phyloP scores from a whole-genome alignment of 2,329 filamentous ascomycete species.

The Aspergillus floridensis region DNA sequence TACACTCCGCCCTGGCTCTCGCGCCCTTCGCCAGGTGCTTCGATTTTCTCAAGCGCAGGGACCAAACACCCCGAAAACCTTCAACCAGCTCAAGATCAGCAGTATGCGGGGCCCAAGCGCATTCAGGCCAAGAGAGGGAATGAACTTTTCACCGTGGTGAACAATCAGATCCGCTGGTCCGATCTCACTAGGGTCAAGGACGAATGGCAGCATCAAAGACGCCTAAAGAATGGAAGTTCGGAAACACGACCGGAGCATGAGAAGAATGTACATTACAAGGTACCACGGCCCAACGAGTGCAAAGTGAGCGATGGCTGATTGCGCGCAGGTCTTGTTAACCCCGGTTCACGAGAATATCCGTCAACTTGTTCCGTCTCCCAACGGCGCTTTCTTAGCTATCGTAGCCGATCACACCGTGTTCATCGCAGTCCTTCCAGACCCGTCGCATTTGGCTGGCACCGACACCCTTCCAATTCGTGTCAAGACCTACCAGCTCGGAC shows the following conservation, averaged over 20 bases:
- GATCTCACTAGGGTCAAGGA: constrained; percentile 79
- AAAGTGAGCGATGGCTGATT: constrained; percentile 7
- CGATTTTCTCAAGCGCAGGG: constrained; percentile 65
- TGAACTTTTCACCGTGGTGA: constrained; percentile 84
- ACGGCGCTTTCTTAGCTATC: constrained; percentile 77
- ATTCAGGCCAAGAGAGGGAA: constrained; percentile 79
- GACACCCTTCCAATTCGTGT: constrained; percentile 70
- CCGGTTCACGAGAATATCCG: constrained; percentile 78
- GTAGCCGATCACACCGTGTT: constrained; percentile 85
- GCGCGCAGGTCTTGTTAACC: constrained; percentile 66
- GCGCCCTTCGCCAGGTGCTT: constrained; percentile 70
- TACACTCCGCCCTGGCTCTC: constrained; percentile 87
- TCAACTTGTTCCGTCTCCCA: constrained; percentile 81
- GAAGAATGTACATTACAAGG: constrained; percentile 32
- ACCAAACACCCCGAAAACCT: constrained; percentile 36
- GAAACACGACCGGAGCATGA: constrained; percentile 31
- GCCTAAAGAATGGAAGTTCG: constrained; percentile 30
- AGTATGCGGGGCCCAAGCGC: constrained; percentile 44
- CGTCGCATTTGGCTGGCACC: constrained; percentile 68
- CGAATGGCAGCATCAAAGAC: constrained; percentile 44
- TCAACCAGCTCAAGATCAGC: constrained; percentile 10
- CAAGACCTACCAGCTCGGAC: constrained; percentile 87
- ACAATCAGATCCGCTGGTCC: constrained; percentile 88
- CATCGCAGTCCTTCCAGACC: constrained; percentile 79
- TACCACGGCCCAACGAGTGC: constrained; percentile 13